Conservation (phyloP, 129 eudicot species). For the Flaveria brownii region DNA sequence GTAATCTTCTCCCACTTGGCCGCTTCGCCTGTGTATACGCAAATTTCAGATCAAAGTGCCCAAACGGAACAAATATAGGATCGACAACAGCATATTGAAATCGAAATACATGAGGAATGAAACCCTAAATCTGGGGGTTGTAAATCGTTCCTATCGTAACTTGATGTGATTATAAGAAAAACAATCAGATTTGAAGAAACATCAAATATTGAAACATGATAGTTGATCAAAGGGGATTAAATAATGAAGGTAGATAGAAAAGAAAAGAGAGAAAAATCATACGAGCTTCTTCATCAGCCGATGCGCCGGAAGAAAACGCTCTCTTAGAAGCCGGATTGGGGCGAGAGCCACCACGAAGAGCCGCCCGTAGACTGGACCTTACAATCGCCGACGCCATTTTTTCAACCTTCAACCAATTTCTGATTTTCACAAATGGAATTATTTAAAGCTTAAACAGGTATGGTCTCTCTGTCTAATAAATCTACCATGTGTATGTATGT, state of each 20-base stretch:
- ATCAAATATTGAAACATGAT: not conserved
- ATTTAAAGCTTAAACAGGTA: not conserved
- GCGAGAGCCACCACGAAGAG: slow-evolving; percentile 52
- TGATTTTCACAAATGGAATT: not conserved
- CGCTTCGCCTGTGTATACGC: slow-evolving; percentile 47
- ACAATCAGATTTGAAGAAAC: not conserved
- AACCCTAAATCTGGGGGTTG: slow-evolving; percentile 18
- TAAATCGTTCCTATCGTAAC: not conserved
- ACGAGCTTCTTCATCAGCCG: slow-evolving; percentile 65
- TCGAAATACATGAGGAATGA: not conserved
- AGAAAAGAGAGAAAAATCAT: slow-evolving; percentile 7
- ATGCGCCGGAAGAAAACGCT: slow-evolving; percentile 47
- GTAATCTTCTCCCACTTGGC: slow-evolving; percentile 86
- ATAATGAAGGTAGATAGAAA: not conserved
- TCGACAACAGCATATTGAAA: not conserved
- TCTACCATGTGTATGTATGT: too few species aligned
- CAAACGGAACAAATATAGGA: not conserved
- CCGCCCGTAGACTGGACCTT: slow-evolving; percentile 61
- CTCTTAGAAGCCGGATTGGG: slow-evolving; percentile 48
- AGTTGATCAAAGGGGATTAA: not conserved
- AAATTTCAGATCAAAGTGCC: not conserved
- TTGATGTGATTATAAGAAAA: slow-evolving; percentile 3
- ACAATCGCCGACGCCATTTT: slow-evolving; percentile 69
- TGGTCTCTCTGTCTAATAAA: too few species aligned
- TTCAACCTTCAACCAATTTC: not conserved